Conservation (phyloP, 2,329 filamentous ascomycete species). For the Talaromyces sp. region DNA sequence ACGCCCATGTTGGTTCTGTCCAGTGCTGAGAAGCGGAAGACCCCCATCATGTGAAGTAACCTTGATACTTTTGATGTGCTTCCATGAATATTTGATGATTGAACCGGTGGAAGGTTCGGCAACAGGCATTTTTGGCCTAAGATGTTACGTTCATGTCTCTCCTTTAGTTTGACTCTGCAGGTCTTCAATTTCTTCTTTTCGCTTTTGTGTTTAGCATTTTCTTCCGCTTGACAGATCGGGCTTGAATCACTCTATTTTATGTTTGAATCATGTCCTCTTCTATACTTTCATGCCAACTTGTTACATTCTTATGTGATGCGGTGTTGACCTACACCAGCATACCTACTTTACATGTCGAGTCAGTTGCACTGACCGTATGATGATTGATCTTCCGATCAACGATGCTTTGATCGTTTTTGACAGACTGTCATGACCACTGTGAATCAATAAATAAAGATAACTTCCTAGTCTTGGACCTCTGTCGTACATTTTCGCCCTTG, state of each 20-base stretch:
- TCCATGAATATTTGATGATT: constrained; percentile 3
- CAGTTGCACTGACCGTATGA: constrained; percentile 12
- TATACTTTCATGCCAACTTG: constrained; percentile 9
- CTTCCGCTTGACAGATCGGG: background rate
- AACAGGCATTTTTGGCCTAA: background rate
- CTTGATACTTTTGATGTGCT: background rate
- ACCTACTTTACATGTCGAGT: constrained; percentile 12
- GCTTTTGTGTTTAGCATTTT: constrained; percentile 2
- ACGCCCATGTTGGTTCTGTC: constrained; percentile 84
- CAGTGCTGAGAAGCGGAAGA: constrained; percentile 87
- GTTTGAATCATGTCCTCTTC: constrained; percentile 11
- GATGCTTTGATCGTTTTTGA: constrained; percentile 15
- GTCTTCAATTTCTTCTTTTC: constrained; percentile 6
- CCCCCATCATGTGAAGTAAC: constrained; percentile 50
- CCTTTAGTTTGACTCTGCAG: constrained; percentile 5
- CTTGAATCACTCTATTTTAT: constrained; percentile 3
- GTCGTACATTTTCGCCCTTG: background rate
- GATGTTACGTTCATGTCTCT: constrained; percentile 19
- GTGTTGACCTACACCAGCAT: constrained; percentile 10
- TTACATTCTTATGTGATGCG: constrained; percentile 12
- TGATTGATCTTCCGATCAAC: constrained; percentile 6
- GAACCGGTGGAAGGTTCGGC: constrained; percentile 14
- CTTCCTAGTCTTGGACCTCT: too few species aligned
- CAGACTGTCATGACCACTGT: constrained; percentile 19
- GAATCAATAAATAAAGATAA: constrained; percentile 9